These are phyloP conservation scores for Scedosporium apiospermum DNA, from an alignment of 2,329 filamentous ascomycete genomes.

Conservation along the genomic window DNA sequence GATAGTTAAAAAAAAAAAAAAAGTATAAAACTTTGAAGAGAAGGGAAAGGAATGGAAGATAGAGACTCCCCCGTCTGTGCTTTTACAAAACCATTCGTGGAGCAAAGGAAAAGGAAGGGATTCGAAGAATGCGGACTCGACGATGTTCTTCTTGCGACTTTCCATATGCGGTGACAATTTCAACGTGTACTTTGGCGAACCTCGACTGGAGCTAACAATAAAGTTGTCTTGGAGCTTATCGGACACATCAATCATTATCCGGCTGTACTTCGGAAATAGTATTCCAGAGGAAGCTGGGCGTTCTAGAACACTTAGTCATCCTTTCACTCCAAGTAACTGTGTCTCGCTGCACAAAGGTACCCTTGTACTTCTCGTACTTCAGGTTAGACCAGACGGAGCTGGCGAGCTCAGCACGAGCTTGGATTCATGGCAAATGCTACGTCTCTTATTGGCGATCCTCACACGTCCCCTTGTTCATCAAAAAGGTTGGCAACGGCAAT, in stretches of 20 bases:
- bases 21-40: not conserved
- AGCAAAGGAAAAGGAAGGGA: not conserved
- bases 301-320: not conserved
- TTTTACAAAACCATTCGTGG: not conserved
- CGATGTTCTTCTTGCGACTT: not conserved
- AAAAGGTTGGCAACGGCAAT: not conserved
- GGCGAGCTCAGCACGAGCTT: no score
- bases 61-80: not conserved
- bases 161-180: not conserved
- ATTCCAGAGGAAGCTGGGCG: no score
- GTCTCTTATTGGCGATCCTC: not conserved
- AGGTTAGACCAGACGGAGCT: no score
- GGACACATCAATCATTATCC: not conserved
- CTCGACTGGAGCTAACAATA: no score
- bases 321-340: no score
- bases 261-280: not conserved
- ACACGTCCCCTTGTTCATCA: not conserved
- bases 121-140: not conserved
- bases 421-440: not conserved
- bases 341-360: no score
- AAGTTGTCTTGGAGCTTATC: not conserved
- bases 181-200: constrained; percentile 5
- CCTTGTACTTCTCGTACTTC: no score
- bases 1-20: no score
- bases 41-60: not conserved